These are phyloP conservation scores for Leptodermis oblonga DNA, from an alignment of 257 asterid genomes.

Conservation along the genomic window DNA sequence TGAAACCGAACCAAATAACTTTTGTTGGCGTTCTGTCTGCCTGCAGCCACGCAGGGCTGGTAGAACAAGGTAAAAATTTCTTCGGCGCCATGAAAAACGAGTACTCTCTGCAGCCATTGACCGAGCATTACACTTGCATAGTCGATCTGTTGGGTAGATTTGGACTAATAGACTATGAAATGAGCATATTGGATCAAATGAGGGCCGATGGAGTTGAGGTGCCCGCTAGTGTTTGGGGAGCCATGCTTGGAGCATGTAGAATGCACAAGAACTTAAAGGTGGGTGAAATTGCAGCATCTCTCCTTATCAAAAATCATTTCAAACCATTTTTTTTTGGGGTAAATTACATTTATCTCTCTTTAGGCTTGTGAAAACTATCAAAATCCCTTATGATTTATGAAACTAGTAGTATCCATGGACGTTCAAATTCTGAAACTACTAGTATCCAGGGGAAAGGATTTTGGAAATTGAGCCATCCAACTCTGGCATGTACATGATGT, in stretches of 20 bases:
- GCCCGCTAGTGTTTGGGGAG: conserved; percentile 59
- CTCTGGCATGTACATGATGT: conserved; percentile 55
- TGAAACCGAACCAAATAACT: conserved; percentile 47
- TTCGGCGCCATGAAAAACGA: conserved; percentile 40
- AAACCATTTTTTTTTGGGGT: no score
- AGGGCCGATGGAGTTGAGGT: conserved; percentile 32
- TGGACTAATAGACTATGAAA: conserved; percentile 45
- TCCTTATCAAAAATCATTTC: no score
- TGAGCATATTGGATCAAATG: conserved; percentile 40
- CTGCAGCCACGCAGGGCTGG: no score
- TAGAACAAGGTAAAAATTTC: conserved; percentile 45
- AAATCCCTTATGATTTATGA: no score
- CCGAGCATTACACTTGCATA: conserved; percentile 60
- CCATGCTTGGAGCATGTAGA: no score
- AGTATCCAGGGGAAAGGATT: conserved; percentile 51
- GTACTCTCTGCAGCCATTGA: conserved; percentile 31
- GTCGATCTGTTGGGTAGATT: conserved; percentile 58
- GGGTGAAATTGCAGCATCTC: no score
- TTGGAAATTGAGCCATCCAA: conserved; percentile 52
- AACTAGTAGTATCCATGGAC: no score
- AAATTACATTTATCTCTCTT: no score
- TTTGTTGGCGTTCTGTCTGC: no score
- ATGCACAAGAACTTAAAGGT: no score
- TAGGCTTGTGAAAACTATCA: no score
- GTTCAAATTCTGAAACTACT: conserved; percentile 53